phyloP scores from a whole-genome alignment of 1,284 basidiomycete species.

The Naganishia albida region DNA sequence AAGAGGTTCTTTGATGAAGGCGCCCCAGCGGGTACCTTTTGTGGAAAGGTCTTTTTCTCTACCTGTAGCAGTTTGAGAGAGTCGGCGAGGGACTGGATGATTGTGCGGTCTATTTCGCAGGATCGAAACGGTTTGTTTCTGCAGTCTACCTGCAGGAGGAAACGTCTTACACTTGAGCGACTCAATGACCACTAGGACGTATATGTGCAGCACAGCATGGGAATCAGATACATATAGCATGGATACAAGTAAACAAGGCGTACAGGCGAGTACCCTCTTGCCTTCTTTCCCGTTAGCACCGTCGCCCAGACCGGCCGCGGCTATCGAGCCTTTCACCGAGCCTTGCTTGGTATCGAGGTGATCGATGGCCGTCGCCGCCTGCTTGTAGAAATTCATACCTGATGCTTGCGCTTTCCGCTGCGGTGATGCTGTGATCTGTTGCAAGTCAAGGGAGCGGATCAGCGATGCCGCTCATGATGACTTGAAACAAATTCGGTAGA shows the following conservation, averaged over 20 bases:
- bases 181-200: conserved; percentile 75
- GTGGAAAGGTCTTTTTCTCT: conserved; percentile 70
- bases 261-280: conserved; percentile 61
- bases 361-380: conserved; percentile 77
- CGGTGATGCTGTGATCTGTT: no score
- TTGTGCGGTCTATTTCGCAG: conserved; percentile 27
- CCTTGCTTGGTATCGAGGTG: conserved; percentile 81
- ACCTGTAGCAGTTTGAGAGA: conserved; percentile 71
- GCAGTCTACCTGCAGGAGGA: neutral
- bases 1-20: conserved; percentile 66
- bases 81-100: conserved; percentile 59
- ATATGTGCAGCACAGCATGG: conserved; percentile 8
- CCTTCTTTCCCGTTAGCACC: conserved; percentile 66
- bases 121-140: neutral
- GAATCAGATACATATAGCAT: conserved; percentile 14
- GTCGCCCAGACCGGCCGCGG: conserved; percentile 56
- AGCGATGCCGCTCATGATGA: neutral
- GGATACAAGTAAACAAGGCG: conserved; percentile 35
- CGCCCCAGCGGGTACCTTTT: conserved; percentile 38
- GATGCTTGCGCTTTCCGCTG: neutral
- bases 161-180: conserved; percentile 79
- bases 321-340: conserved; percentile 76
- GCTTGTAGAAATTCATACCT: conserved; percentile 89
- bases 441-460: no score
- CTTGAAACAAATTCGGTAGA: conserved; percentile 12